phyloP scores from a whole-genome alignment of 192 early-diverging fungal genomes.

The Mortierella alpina region DNA sequence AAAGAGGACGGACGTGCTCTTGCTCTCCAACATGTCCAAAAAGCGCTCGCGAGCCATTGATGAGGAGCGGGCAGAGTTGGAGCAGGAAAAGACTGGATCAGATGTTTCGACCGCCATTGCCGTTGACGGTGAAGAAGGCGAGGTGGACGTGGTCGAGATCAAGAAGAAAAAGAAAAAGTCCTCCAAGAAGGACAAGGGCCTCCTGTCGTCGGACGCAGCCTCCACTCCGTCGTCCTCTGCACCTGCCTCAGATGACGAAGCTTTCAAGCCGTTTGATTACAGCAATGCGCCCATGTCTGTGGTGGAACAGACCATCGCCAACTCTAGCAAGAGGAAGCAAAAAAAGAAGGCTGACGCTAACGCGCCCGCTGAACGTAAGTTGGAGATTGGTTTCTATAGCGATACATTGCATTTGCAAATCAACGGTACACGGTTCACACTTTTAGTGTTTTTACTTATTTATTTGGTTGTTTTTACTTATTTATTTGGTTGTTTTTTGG shows the following conservation, averaged over 20 bases:
- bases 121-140: constrained; percentile 1
- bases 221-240: constrained; percentile 7
- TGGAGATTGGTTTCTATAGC: background rate
- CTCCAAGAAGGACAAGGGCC: background rate
- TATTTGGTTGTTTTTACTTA: background rate
- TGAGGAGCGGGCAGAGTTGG: constrained; percentile 40
- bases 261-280: constrained; percentile 47
- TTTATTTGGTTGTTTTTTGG: background rate
- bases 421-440: too few species aligned
- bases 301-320: constrained; percentile 35
- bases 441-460: background rate
- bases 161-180: constrained; percentile 31
- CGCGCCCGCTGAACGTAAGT: constrained; percentile 32
- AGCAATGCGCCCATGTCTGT: constrained; percentile 29
- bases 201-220: background rate
- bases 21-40: constrained; percentile 34
- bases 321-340: constrained; percentile 12
- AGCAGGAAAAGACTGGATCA: constrained; percentile 1
- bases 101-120: background rate
- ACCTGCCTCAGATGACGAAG: constrained; percentile 11
- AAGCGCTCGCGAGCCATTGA: constrained; percentile 47
- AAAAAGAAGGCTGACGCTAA: constrained; percentile 15
- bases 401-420: too few species aligned
- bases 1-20: constrained; percentile 46
- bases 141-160: constrained; percentile 18